Conservation (phyloP, 2,329 filamentous ascomycete genomes). For the Tetracladium maxilliforme region DNA sequence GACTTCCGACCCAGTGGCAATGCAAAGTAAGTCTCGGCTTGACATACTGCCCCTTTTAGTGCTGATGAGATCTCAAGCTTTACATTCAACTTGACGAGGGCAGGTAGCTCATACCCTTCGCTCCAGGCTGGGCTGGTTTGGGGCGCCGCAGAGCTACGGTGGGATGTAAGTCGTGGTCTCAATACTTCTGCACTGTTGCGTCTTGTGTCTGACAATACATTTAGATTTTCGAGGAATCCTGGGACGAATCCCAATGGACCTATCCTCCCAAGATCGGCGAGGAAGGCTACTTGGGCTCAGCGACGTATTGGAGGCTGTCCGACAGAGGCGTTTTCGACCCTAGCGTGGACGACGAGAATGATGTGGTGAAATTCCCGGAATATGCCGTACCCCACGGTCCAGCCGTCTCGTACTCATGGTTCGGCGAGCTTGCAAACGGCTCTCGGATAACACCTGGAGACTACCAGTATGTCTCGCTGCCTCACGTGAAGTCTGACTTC, state of each 20-base stretch:
- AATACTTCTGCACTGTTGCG: not conserved
- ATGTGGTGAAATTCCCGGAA: slow-evolving; percentile 9
- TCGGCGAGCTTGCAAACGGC: slow-evolving; percentile 13
- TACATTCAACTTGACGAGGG: not conserved
- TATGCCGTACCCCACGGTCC: slow-evolving; percentile 7
- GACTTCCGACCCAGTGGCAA: no score
- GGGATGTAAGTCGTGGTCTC: not conserved
- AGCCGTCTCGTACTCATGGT: slow-evolving; percentile 10
- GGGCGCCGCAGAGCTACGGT: not conserved
- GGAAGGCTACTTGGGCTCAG: slow-evolving; percentile 13
- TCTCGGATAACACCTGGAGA: slow-evolving; percentile 11
- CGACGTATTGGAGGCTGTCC: slow-evolving; percentile 9
- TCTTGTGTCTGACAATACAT: not conserved
- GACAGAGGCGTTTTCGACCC: slow-evolving; percentile 7
- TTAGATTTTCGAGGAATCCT: slow-evolving; percentile 12
- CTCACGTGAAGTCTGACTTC: no score
- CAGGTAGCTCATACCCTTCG: not conserved
- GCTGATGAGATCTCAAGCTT: not conserved
- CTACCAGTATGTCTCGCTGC: slow-evolving; percentile 6
- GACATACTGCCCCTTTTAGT: not conserved
- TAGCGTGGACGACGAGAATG: slow-evolving; percentile 9
- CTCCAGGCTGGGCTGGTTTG: not conserved
- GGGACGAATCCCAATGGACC: slow-evolving; percentile 10
- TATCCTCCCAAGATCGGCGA: slow-evolving; percentile 13
- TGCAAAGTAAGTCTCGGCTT: no score